These are phyloP conservation scores for Coemansia sp. DNA, from an alignment of 192 early-diverging fungal genomes.

Conservation along the genomic window DNA sequence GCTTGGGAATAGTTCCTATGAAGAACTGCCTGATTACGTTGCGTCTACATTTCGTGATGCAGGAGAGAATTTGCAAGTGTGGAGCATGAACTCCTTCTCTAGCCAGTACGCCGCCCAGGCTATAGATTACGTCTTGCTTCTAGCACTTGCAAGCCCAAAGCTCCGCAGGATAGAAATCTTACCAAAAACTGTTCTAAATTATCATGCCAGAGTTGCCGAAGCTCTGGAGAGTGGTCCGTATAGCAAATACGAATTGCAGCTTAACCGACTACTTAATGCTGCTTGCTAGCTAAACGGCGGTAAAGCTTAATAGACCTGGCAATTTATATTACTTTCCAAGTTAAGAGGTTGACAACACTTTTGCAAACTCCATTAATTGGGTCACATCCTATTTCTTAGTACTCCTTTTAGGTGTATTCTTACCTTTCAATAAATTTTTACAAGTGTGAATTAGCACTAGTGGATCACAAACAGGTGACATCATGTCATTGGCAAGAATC, in stretches of 20 bases:
- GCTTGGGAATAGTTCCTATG: background rate
- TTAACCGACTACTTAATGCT: background rate
- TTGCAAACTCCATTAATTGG: too few relatives aligned
- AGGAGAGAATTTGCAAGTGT: background rate
- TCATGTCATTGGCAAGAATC: too few relatives aligned
- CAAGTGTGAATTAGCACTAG: too few relatives aligned
- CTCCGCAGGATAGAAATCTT: background rate
- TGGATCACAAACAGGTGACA: too few relatives aligned
- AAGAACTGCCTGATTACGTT: background rate
- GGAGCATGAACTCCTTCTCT: background rate
- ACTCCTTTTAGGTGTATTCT: too few relatives aligned
- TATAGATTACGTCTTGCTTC: background rate
- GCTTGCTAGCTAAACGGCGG: background rate
- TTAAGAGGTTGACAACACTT: too few relatives aligned
- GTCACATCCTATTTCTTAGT: too few relatives aligned
- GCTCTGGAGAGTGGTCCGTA: background rate
- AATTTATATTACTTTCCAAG: too few relatives aligned
- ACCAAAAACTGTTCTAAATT: background rate
- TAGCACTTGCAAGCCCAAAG: background rate
- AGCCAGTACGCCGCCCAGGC: background rate
- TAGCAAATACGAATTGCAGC: background rate
- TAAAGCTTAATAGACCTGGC: background rate
- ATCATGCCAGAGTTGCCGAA: background rate
- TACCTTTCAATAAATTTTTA: too few relatives aligned
- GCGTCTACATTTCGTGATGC: background rate